Evolutionary conservation across 2,329 filamentous ascomycete species (phyloP), one percentile per base, ranked within the genome.

Genomic region (Knoxdaviesia capensis): DNA sequence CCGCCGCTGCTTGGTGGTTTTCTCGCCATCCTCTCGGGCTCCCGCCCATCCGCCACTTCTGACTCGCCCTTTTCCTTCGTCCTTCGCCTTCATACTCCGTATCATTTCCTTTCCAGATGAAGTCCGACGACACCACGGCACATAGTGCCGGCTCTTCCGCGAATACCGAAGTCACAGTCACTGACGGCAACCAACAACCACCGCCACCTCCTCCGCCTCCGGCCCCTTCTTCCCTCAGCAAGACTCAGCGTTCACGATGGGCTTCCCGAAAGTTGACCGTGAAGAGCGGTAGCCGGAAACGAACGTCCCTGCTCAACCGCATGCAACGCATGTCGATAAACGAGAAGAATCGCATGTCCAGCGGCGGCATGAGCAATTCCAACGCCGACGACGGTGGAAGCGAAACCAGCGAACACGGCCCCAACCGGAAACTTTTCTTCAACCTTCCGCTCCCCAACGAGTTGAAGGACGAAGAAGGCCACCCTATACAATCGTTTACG

Each of bases 181-280:
- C 20, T 20, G 20, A 20, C 20, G 20, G 20, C 3, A 20, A 20
- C 20, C 20, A 20, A 20, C 20, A 20, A 20, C 20, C 20, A 20
- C 20, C 20, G 3, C 20, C 20, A 3, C 20, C 20, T 20, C 20
- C 20, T 20, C 20, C 20, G 20, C 20, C 20, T 20, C 20, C 20
- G 20, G 20, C 20, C 20, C 20, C 20, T 20, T 2, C 20, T 20
- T 46, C 44, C 7, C 44, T 42, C 6, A 44, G 42, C 6, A 42
- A 46, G 43, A 80, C 77, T 28, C 85, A 88, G 56, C 72, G 87
- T 55, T 77, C 90, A 59, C 72, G 90, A 75, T 96, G 90, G 90
- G 88, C 90, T 11, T 96, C 90, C n/a, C 83, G 87, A 54, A 83
- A 85, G 57, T 74, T 82, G 58, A 77, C 77, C 9, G 75, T 82